Conservation (phyloP, 225 moss, liverwort and hornwort species). For the Polytrichum formosum region DNA sequence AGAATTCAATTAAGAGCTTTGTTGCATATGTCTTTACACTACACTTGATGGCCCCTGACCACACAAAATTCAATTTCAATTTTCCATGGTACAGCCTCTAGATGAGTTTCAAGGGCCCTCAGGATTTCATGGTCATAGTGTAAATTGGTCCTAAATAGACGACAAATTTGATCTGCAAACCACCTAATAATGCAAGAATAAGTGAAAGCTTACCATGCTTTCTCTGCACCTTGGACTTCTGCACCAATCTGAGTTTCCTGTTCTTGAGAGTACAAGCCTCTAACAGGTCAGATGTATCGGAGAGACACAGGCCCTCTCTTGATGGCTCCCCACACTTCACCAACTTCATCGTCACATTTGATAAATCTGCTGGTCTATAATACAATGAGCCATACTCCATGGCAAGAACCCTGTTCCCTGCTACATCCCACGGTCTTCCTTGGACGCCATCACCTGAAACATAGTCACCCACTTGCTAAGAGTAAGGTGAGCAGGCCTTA, state of each 20-base stretch:
- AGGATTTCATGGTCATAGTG: too few species aligned
- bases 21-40: too few species aligned
- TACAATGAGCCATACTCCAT: constrained; percentile 74
- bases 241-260: constrained; percentile 44
- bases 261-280: constrained; percentile 62
- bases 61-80: too few species aligned
- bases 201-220: constrained; percentile 27
- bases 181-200: too few species aligned
- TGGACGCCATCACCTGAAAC: constrained; percentile 49
- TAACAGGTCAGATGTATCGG: constrained; percentile 46
- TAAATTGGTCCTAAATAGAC: too few species aligned
- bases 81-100: too few species aligned
- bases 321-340: constrained; percentile 50
- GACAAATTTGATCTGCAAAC: too few species aligned
- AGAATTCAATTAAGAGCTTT: too few species aligned
- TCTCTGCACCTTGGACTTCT: constrained; percentile 21
- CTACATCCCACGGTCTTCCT: constrained; percentile 44
- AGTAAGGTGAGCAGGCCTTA: too few species aligned
- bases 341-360: constrained; percentile 64
- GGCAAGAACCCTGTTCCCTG: constrained; percentile 71
- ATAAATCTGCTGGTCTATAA: constrained; percentile 62
- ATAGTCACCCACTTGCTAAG: background rate
- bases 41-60: too few species aligned
- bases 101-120: too few species aligned
- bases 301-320: constrained; percentile 52